These are phyloP conservation scores for Russula earlei DNA, from an alignment of 768 basidiomycete species.

Conservation along the genomic window DNA sequence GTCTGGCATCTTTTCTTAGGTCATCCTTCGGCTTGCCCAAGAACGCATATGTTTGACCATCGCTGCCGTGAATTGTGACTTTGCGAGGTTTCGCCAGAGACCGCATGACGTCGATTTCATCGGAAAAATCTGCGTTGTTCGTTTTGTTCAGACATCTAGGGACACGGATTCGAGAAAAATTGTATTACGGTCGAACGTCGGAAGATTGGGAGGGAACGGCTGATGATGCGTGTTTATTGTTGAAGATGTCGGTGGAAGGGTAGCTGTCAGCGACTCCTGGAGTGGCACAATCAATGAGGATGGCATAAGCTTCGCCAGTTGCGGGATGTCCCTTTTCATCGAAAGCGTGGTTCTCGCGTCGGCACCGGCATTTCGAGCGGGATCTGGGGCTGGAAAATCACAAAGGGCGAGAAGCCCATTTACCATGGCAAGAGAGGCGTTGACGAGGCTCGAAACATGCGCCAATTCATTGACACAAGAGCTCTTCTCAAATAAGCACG, in stretches of 20 bases:
- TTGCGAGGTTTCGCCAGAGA: slow-evolving; percentile 89
- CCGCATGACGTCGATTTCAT: slow-evolving; percentile 84
- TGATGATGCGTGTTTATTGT: slow-evolving; percentile 49
- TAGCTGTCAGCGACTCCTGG: slow-evolving; percentile 86
- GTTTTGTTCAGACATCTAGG: not conserved
- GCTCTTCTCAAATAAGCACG: slow-evolving; percentile 28
- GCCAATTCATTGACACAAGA: slow-evolving; percentile 41
- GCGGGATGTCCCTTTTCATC: slow-evolving; percentile 46
- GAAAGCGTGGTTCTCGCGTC: slow-evolving; percentile 32
- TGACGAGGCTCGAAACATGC: slow-evolving; percentile 33
- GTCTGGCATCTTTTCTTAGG: slow-evolving; percentile 87
- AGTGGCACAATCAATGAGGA: slow-evolving; percentile 78
- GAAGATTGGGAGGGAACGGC: slow-evolving; percentile 71
- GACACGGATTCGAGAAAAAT: not conserved
- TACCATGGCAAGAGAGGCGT: slow-evolving; percentile 51
- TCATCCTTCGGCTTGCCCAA: slow-evolving; percentile 97
- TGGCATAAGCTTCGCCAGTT: slow-evolving; percentile 45
- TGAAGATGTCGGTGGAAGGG: slow-evolving; percentile 65
- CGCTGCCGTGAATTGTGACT: slow-evolving; percentile 71
- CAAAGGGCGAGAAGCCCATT: slow-evolving; percentile 61
- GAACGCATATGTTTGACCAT: slow-evolving; percentile 83
- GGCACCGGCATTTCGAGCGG: slow-evolving; percentile 4
- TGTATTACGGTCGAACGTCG: slow-evolving; percentile 62
- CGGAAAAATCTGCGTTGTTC: slow-evolving; percentile 49
- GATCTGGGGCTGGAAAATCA: slow-evolving; percentile 39